Evolutionary conservation across 176 grass and related monocot genomes (phyloP).

Genomic region (Phyllostachys edulis): DNA sequence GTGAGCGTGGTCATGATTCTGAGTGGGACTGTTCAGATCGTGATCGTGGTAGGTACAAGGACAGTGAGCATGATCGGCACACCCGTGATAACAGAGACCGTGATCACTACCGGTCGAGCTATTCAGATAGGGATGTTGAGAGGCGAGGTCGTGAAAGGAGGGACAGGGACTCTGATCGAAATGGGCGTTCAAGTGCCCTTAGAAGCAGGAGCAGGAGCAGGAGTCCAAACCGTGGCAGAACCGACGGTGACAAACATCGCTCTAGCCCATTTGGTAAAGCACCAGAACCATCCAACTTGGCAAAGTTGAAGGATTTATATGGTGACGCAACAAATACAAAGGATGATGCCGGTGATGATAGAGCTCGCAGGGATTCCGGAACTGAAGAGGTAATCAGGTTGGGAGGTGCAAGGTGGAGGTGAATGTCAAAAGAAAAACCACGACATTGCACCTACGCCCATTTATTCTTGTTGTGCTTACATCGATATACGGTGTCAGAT

Average conservation of each 20-base stretch:
- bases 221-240: conserved; percentile 52
- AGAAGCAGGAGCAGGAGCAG: conserved; percentile 50
- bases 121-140: conserved; percentile 43
- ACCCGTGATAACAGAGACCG: conserved; percentile 39
- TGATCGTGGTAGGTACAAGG: conserved; percentile 43
- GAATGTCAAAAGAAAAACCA: conserved; percentile 27
- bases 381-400: conserved; percentile 95
- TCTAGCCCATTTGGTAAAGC: conserved; percentile 70
- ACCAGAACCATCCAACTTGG: conserved; percentile 61
- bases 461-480: conserved; percentile 22
- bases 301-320: conserved; percentile 89
- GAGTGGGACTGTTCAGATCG: conserved; percentile 41
- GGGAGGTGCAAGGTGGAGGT: conserved; percentile 82
- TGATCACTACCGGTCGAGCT: conserved; percentile 34
- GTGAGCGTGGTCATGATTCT: conserved; percentile 35
- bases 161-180: conserved; percentile 47
- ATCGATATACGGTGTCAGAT: conserved; percentile 14
- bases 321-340: conserved; percentile 62
- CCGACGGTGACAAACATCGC: conserved; percentile 28
- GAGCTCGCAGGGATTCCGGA: conserved; percentile 55
- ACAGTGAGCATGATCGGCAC: conserved; percentile 40
- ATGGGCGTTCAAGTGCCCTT: conserved; percentile 34
- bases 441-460: not conserved
- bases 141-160: conserved; percentile 50
- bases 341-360: conserved; percentile 37